Evolutionary conservation across 768 basidiomycete species (phyloP).

Genomic region (Naganishia friedmannii): DNA sequence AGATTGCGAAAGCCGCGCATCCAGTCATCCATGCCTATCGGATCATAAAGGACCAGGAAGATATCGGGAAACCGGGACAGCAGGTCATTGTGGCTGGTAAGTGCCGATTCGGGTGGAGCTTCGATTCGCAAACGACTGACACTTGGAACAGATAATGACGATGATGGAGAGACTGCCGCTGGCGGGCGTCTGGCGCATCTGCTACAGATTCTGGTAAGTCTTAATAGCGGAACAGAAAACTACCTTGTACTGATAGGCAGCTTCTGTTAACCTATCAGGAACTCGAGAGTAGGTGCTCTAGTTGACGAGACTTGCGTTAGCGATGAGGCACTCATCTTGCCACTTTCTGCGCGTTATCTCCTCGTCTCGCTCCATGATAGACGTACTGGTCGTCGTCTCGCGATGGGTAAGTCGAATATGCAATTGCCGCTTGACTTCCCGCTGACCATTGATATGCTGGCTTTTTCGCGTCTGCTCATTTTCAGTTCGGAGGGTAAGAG

Average conservation of each 20-base stretch:
- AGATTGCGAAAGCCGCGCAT: slow-evolving; percentile 49
- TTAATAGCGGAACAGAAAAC: neutral
- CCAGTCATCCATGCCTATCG: slow-evolving; percentile 42
- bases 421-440: neutral
- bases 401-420: slow-evolving; percentile 57
- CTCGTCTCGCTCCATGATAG: slow-evolving; percentile 29
- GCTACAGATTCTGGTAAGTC: slow-evolving; percentile 71
- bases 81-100: slow-evolving; percentile 37
- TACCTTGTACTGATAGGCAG: neutral
- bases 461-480: neutral
- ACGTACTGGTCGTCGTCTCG: slow-evolving; percentile 87
- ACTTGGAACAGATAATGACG: slow-evolving; percentile 75
- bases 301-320: too few relatives aligned
- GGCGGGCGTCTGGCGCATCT: slow-evolving; percentile 86
- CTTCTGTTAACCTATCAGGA: neutral
- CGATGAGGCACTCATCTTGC: slow-evolving; percentile 53
- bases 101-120: neutral
- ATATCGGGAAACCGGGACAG: slow-evolving; percentile 29
- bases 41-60: slow-evolving; percentile 47
- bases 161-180: slow-evolving; percentile 90
- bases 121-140: neutral
- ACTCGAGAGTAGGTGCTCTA: slow-evolving; percentile 10
- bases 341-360: neutral
- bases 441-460: neutral
- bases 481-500: slow-evolving; percentile 32